Conservation (phyloP, 2,329 filamentous ascomycete species). For the Hymenoscyphus linearis region DNA sequence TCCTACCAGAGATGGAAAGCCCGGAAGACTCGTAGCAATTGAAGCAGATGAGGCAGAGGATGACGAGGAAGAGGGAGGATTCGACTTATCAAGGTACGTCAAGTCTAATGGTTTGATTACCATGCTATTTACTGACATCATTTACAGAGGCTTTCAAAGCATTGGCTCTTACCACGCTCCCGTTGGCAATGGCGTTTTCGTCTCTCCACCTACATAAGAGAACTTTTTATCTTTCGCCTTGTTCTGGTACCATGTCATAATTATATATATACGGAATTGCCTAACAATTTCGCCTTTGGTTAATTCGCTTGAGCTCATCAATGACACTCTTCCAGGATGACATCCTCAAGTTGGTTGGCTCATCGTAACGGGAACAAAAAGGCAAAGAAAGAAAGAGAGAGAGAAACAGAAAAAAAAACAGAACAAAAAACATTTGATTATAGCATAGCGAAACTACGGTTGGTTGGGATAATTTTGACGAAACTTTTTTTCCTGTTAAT, state of each 20-base stretch:
- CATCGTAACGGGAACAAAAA: too few relatives aligned
- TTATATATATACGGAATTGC: not conserved
- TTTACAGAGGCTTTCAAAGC: conserved; percentile 52
- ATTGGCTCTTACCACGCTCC: conserved; percentile 55
- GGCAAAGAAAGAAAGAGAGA: too few relatives aligned
- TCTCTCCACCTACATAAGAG: conserved; percentile 5
- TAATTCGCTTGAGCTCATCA: not conserved
- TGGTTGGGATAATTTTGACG: not conserved
- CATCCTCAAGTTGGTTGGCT: too few relatives aligned
- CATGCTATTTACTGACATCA: conserved; percentile 19
- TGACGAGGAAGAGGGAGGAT: conserved; percentile 28
- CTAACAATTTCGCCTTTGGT: not conserved
- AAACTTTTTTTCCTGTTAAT: too few relatives aligned
- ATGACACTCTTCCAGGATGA: not conserved
- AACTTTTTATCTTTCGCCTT: not conserved
- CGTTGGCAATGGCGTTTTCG: conserved; percentile 16
- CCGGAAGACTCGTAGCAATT: conserved; percentile 19
- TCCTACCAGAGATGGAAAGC: conserved; percentile 22
- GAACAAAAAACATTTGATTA: not conserved
- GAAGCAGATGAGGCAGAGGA: conserved; percentile 26
- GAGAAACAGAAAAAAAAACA: too few relatives aligned
- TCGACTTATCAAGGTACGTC: conserved; percentile 30
- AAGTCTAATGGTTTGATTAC: not conserved
- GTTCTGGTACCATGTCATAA: not conserved
- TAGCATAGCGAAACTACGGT: not conserved